Evolutionary conservation across 2,329 filamentous ascomycete genomes (phyloP), one percentile per base, ranked within the genome.

Genomic region (Cladorrhinum sp.): DNA sequence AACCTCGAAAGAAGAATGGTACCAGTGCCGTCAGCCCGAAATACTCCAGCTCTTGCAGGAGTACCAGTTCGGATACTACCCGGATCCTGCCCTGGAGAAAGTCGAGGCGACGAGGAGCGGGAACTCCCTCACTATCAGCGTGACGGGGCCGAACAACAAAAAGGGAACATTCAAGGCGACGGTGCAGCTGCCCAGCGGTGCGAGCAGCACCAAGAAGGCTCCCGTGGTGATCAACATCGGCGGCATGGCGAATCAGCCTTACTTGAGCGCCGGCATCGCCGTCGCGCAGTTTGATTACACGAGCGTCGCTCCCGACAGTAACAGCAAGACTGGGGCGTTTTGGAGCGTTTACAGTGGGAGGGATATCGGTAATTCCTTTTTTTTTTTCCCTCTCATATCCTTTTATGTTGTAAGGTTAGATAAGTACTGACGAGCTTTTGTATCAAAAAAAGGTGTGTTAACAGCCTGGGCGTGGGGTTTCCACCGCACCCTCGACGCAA

Each of bases 401-500:
- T n/a, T n/a, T n/a, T n/a, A n/a, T n/a, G n/a, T n/a, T n/a, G n/a
- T n/a, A n/a, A n/a, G n/a, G n/a, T n/a, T n/a, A n/a, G n/a, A n/a
- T n/a, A n/a, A n/a, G n/a, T n/a, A n/a, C n/a, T n/a, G n/a, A n/a
- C n/a, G n/a, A n/a, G n/a, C n/a, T n/a, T n/a, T n/a, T n/a, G 23
- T 20, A 13, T 16, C 24, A 58, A 50, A 77, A 20, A 45, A 45
- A 45, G 79, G 80, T 60, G 78, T 80, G 38, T 71, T 82, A 56
- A 82, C 78, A 12, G 81, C 81, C 12, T 83, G 81, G 81, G 79
- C 80, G 12, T 84, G 81, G 80, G 80, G 77, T 50, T 81, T 83
- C 64, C 79, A 80, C 66, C 78, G 79, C 58, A 77, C 81, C 50
- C 78, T 84, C 24, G 81, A 84, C 70, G 80, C 75, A 36, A 72